Base-by-base conservation (phyloP, 352 stramenopile species). In the Globisporangium alternatum region DNA sequence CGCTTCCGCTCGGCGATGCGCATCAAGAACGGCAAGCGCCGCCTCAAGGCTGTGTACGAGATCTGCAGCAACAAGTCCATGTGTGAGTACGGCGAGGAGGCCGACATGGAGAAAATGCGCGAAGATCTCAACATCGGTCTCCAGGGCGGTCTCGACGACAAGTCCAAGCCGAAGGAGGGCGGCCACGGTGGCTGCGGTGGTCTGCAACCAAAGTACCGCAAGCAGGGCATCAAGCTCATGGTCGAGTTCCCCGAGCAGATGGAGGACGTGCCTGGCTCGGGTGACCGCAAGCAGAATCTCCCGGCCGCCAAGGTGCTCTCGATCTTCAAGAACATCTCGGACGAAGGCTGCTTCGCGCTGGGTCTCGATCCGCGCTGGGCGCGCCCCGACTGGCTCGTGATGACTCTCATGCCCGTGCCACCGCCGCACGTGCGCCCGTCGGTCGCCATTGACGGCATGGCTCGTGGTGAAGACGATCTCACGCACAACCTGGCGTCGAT, bases 401-500 rank as follows among this genome's bases (percentile, higher is more conserved):
- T 99, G 62, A 98, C 97, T 60, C 90, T 99, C 19, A 93, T 99
- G 75, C 97, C 98, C 0, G 97, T 99, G 31, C 97, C 97, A 19
- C 98, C 98, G 22, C 91, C 98, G 33, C 97, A 99, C 68, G 97
- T 99, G 30, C 95, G 98, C 25, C 98, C 98, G 45, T 98, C 89
- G 22, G 97, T 99, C 9, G 91, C 90, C 41, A 90, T 98, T 60
- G 96, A 98, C 22, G 96, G 94, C 45, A 95, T 95, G 74, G 82
- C 89, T 33, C 89, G 90, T 43, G 97, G 92, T 62, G 97, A 99
- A 68, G 97, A 99, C 71, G 97, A 99, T 71, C 80, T 99, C 39
- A 99, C 97, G 25, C 96, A 99, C 74, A 97, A 98, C 68, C 75
- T 99, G 59, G 91, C 96, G 43, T 99, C 98, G 53, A 98, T 99